Conservation (phyloP, 768 basidiomycete species). For the Serendipita sp. region DNA sequence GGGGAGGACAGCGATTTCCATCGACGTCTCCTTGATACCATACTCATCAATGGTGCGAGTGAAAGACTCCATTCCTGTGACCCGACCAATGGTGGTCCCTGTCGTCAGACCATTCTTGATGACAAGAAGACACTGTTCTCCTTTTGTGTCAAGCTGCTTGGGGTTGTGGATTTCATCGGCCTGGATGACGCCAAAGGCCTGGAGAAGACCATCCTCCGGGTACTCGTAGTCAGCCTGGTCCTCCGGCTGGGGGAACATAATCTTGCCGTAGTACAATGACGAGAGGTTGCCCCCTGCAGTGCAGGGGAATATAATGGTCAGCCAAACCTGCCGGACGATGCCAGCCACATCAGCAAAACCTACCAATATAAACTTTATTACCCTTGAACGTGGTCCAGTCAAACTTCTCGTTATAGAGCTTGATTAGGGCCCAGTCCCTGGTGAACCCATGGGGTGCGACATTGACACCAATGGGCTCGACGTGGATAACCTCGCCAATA, state of each 20-base stretch:
- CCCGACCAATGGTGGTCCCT: slow-evolving; percentile 24
- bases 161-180: slow-evolving; percentile 18
- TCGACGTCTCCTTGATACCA: slow-evolving; percentile 12
- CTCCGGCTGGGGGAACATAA: slow-evolving; percentile 17
- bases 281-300: slow-evolving; percentile 18
- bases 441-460: slow-evolving; percentile 13
- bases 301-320: slow-evolving; percentile 13
- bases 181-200: slow-evolving; percentile 16
- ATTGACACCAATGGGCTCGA: slow-evolving; percentile 17
- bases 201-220: slow-evolving; percentile 21
- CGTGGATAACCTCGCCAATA: slow-evolving; percentile 19
- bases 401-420: slow-evolving; percentile 17
- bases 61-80: slow-evolving; percentile 22
- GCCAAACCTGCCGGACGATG: slow-evolving; percentile 6
- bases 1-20: slow-evolving; percentile 16
- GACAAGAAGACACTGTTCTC: slow-evolving; percentile 21
- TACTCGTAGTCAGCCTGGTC: slow-evolving; percentile 16
- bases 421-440: slow-evolving; percentile 18
- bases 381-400: slow-evolving; percentile 19
- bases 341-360: slow-evolving; percentile 11
- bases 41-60: slow-evolving; percentile 16
- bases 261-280: slow-evolving; percentile 13
- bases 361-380: slow-evolving; percentile 20
- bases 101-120: slow-evolving; percentile 24
- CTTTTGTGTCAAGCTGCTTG: slow-evolving; percentile 18